phyloP scores from a whole-genome alignment of 495 filamentous ascomycete species.

The Bacidia gigantensis region DNA sequence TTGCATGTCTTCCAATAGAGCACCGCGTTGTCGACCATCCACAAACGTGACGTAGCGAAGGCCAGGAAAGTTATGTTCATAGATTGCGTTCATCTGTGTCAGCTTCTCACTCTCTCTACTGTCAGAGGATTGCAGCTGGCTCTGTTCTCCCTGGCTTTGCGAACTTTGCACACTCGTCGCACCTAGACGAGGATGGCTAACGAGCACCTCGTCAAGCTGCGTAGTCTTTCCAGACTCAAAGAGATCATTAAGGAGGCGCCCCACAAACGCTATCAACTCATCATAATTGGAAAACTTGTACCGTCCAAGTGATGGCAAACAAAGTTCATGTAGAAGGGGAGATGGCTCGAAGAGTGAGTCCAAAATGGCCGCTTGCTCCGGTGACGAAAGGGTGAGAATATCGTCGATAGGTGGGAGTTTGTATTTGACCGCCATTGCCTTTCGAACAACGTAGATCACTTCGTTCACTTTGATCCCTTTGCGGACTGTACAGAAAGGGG shows the following conservation, averaged over 20 bases:
- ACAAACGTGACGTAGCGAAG: conserved; percentile 87
- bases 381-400: conserved; percentile 41
- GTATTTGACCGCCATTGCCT: not conserved
- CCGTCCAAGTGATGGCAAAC: conserved; percentile 49
- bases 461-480: too few species aligned
- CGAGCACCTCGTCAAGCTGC: conserved; percentile 60
- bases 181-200: conserved; percentile 80
- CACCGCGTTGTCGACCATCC: conserved; percentile 57
- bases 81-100: conserved; percentile 57
- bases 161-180: conserved; percentile 64
- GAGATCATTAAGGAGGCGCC: conserved; percentile 39
- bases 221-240: conserved; percentile 35
- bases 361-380: conserved; percentile 47
- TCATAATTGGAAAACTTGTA: conserved; percentile 48
- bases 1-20: conserved; percentile 79
- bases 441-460: too few species aligned
- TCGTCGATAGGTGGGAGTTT: conserved; percentile 37
- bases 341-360: conserved; percentile 84
- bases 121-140: conserved; percentile 43
- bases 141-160: conserved; percentile 67
- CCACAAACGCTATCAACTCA: conserved; percentile 45
- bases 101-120: conserved; percentile 44
- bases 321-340: conserved; percentile 55
- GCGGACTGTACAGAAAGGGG: too few species aligned
- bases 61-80: conserved; percentile 71